Base-by-base conservation (phyloP, 371 early-diverging fungal species). In the Mortierella sp. region DNA sequence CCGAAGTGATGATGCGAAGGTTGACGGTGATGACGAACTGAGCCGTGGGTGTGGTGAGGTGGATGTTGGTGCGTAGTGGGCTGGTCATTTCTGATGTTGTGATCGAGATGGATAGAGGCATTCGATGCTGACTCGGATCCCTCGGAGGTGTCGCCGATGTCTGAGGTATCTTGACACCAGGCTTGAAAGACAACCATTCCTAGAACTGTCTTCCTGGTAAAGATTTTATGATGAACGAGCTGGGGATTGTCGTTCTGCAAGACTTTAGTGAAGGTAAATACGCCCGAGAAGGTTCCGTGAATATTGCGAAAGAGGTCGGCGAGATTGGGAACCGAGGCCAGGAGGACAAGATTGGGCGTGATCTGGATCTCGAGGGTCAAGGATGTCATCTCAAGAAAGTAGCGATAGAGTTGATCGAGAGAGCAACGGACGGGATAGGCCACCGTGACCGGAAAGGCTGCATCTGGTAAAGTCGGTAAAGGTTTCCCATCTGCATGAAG, bases 111-210 rank as follows among this genome's bases (percentile, higher is more conserved):
- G 44, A 72, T 71, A 13, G 86, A 85, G 31, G 38, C 72, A 14
- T 73, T 75, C n/a, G 86, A 77, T 14, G 47, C 52, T 5, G 80
- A 82, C 31, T 82, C 82, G 6, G 82, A 77, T 34, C 79, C 81
- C 9, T 85, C 86, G 44, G 86, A 85, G n/a, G 78, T 77, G 8
- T 85, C 81, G 13, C 65, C 80, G 10, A 85, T 78, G 54, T 85
- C 80, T 0, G 86, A 85, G 26, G 86, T 85, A 50, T 85, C 86
- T 26, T 85, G 86, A 14, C 63, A 73, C 86, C 86, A 85, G 0
- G 86, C 78, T 42, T 85, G 86, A 45, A 85, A 82, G 78, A 85
- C 86, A 0, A 82, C 78, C 80, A 85, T 79, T 24, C 86, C 86
- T 10, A 85, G 79, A 1, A 80, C 74, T 4, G 75, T 70, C 3